These are phyloP conservation scores for Pleurostoma richardsiae DNA, from an alignment of 2,329 filamentous ascomycete genomes.

Conservation along the genomic window DNA sequence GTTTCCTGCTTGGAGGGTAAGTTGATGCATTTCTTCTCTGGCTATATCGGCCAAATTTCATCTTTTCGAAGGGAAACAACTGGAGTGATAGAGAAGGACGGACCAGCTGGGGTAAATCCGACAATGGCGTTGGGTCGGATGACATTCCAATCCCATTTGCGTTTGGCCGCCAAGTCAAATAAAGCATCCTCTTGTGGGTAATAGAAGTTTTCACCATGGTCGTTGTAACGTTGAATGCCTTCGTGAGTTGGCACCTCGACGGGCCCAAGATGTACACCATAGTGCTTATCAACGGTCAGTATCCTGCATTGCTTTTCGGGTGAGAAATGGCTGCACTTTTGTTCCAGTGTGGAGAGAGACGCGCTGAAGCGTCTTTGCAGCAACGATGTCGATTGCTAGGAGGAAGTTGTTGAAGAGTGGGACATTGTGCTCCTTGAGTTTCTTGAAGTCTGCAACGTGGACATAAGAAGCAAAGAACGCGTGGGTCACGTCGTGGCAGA, in stretches of 20 bases:
- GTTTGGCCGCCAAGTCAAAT: slow-evolving; percentile 7
- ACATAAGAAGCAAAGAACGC: slow-evolving; percentile 11
- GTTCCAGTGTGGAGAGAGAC: slow-evolving; percentile 9
- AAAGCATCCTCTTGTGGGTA: slow-evolving; percentile 38
- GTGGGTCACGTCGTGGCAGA: slow-evolving; percentile 7
- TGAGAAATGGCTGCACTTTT: slow-evolving; percentile 1
- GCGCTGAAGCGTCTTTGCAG: slow-evolving; percentile 3
- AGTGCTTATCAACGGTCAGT: slow-evolving; percentile 24
- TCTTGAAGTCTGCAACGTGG: slow-evolving; percentile 6
- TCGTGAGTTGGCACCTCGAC: slow-evolving; percentile 38
- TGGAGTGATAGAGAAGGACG: not conserved
- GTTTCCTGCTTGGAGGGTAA: slow-evolving; percentile 8
- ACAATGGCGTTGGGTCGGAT: slow-evolving; percentile 21
- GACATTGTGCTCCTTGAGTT: slow-evolving; percentile 5
- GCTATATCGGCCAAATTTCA: too few relatives aligned
- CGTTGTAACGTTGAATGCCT: slow-evolving; percentile 29
- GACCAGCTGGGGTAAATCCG: slow-evolving; percentile 19
- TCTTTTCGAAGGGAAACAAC: not conserved
- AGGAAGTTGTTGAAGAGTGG: slow-evolving; percentile 10
- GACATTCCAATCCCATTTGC: slow-evolving; percentile 18
- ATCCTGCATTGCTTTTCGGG: not conserved
- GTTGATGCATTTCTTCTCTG: too few relatives aligned
- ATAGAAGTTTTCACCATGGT: slow-evolving; percentile 38
- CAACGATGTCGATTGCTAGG: slow-evolving; percentile 3
- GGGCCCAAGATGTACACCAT: slow-evolving; percentile 39